Evolutionary conservation across 768 basidiomycete species (phyloP).

Genomic region (Leccinum incarnatum): DNA sequence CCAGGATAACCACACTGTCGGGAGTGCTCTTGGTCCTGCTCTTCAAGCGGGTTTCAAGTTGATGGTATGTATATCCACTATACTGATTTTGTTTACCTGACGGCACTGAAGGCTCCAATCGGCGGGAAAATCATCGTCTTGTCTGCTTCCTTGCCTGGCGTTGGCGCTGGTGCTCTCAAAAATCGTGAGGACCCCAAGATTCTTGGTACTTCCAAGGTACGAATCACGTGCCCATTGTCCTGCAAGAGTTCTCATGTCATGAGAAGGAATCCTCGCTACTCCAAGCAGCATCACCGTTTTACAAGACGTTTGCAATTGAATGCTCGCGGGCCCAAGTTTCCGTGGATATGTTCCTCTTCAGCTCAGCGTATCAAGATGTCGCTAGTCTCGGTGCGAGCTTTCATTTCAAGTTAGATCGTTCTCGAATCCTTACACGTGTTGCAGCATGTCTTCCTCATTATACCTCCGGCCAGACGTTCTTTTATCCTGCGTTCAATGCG

Average conservation of each 20-base stretch:
- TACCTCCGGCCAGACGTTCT: conserved; percentile 97
- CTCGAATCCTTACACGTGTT: not conserved
- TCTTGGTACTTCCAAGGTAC: conserved; percentile 88
- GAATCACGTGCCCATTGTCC: not conserved
- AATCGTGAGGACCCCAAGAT: conserved; percentile 96
- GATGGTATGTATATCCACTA: conserved; percentile 53
- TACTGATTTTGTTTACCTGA: not conserved
- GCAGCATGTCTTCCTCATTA: conserved; percentile 91
- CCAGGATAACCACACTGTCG: conserved; percentile 90
- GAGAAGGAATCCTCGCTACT: conserved; percentile 83
- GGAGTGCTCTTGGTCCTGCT: conserved; percentile 92
- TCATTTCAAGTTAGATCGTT: not conserved
- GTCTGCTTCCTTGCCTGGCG: conserved; percentile 79
- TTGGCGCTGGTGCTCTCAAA: conserved; percentile 90
- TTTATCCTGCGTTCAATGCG: conserved; percentile 98
- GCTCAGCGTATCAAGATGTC: conserved; percentile 90
- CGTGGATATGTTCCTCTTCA: conserved; percentile 99
- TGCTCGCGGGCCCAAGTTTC: conserved; percentile 96
- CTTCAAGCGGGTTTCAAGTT: conserved; percentile 95
- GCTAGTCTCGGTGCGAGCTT: conserved; percentile 71
- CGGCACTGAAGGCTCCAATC: conserved; percentile 64
- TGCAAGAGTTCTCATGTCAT: conserved; percentile 2
- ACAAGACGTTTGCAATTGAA: conserved; percentile 98
- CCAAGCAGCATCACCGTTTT: conserved; percentile 92
- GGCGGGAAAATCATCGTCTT: conserved; percentile 93